Conservation (phyloP, 495 filamentous ascomycete species). For the Geoglossum glabrum region DNA sequence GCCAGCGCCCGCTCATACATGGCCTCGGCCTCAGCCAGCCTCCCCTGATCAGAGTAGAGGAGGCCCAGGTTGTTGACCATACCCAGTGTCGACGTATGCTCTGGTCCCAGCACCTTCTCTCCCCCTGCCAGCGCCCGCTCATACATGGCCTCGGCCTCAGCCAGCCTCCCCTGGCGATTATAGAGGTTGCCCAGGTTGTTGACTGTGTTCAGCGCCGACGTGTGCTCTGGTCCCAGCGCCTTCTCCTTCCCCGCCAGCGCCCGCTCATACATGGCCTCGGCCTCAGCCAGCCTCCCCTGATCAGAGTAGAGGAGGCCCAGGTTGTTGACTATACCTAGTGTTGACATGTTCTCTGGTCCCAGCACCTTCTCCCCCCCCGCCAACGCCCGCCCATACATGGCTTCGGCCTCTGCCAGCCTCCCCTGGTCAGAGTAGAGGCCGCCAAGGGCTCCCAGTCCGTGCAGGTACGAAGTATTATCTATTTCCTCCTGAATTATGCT, state of each 20-base stretch:
- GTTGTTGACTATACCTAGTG: constrained; percentile 4
- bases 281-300: neutral
- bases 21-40: too few relatives aligned
- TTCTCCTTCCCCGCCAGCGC: constrained; percentile 4
- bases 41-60: too few relatives aligned
- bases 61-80: too few relatives aligned
- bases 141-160: too few relatives aligned
- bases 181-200: too few relatives aligned
- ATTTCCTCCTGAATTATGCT: neutral
- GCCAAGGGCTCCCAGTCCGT: neutral
- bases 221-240: neutral
- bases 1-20: too few relatives aligned
- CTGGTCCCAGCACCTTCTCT: neutral
- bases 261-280: constrained; percentile 1
- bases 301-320: neutral
- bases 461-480: constrained; percentile 6
- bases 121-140: neutral
- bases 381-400: neutral
- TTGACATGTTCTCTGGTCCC: constrained; percentile 4
- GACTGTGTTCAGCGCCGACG: too few relatives aligned
- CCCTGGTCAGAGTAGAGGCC: neutral
- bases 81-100: too few relatives aligned
- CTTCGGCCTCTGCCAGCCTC: neutral
- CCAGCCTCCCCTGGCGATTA: too few relatives aligned
- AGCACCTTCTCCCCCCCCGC: constrained; percentile 1